Percentiles rank a stretch among this genome's conserved stretches.
Evolutionary conservation across 1,284 basidiomycete genomes (phyloP).

Genomic region (Cystobasidium sp.): DNA sequence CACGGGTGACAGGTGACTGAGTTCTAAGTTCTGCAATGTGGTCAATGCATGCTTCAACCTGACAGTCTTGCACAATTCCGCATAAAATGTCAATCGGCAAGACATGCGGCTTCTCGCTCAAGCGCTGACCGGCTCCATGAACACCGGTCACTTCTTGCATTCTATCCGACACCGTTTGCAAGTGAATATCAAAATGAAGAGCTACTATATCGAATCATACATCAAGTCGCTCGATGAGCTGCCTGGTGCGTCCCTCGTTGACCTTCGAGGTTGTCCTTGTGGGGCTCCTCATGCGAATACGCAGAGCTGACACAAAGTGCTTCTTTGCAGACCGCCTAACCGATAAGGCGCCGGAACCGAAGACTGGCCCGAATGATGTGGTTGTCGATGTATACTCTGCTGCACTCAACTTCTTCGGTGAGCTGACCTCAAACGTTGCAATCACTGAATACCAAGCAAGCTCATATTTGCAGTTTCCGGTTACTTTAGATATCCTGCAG

Average conservation of each 20-base stretch:
- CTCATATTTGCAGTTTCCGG: background rate
- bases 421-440: background rate
- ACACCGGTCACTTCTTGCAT: constrained; percentile 14
- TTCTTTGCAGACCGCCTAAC: constrained; percentile 45
- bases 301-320: constrained; percentile 56
- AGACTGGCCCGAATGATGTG: constrained; percentile 65
- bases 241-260: constrained; percentile 66
- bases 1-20: background rate
- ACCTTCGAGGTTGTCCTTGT: background rate
- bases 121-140: background rate
- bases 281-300: constrained; percentile 6
- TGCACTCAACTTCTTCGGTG: constrained; percentile 72
- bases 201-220: constrained; percentile 72
- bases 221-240: constrained; percentile 61
- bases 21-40: background rate
- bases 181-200: constrained; percentile 67
- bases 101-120: background rate
- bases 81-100: too few species aligned
- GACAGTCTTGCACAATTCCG: background rate
- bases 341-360: constrained; percentile 67
- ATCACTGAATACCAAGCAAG: background rate
- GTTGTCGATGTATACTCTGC: constrained; percentile 74
- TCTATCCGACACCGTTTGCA: background rate
- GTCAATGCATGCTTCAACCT: background rate
- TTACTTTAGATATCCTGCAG: constrained; percentile 66